These are phyloP conservation scores for Aulographum hederae DNA, from an alignment of 2,329 filamentous ascomycete genomes.

Conservation along the genomic window DNA sequence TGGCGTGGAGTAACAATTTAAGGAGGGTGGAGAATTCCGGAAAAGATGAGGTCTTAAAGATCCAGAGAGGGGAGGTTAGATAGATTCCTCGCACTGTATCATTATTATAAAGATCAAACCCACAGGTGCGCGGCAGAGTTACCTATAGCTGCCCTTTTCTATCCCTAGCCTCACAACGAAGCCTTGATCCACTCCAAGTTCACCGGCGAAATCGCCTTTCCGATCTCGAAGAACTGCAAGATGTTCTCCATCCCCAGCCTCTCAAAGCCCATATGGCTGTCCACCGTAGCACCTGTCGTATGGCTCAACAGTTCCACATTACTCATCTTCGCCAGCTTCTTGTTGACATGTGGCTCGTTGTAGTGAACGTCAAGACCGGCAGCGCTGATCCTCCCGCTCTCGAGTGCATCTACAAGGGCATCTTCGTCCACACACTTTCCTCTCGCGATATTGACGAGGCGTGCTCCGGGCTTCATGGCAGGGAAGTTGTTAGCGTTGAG, in stretches of 20 bases:
- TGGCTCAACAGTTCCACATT: slow-evolving; percentile 46
- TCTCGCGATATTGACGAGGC: slow-evolving; percentile 48
- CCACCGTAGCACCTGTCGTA: slow-evolving; percentile 47
- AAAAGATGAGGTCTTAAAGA: no score
- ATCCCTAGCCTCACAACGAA: no score
- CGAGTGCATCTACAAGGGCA: slow-evolving; percentile 40
- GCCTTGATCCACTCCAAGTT: slow-evolving; percentile 38
- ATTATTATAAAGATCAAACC: no score
- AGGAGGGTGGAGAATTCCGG: no score
- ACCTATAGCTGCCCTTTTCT: no score
- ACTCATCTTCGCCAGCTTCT: slow-evolving; percentile 23
- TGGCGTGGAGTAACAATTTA: no score
- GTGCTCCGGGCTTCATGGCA: slow-evolving; percentile 33
- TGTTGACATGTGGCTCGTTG: slow-evolving; percentile 37
- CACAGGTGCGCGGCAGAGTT: no score
- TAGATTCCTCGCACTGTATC: no score
- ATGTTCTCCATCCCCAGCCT: slow-evolving; percentile 49
- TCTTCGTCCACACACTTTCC: slow-evolving; percentile 48
- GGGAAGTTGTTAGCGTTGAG: slow-evolving; percentile 30
- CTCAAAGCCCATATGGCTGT: slow-evolving; percentile 49
- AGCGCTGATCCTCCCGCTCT: slow-evolving; percentile 28
- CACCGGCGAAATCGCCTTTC: slow-evolving; percentile 39
- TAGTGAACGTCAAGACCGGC: slow-evolving; percentile 48
- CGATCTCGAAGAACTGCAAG: slow-evolving; percentile 35
- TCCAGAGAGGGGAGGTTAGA: no score